These are phyloP conservation scores for Guyanaporus albipodus DNA, from an alignment of 768 basidiomycete species.

Conservation along the genomic window DNA sequence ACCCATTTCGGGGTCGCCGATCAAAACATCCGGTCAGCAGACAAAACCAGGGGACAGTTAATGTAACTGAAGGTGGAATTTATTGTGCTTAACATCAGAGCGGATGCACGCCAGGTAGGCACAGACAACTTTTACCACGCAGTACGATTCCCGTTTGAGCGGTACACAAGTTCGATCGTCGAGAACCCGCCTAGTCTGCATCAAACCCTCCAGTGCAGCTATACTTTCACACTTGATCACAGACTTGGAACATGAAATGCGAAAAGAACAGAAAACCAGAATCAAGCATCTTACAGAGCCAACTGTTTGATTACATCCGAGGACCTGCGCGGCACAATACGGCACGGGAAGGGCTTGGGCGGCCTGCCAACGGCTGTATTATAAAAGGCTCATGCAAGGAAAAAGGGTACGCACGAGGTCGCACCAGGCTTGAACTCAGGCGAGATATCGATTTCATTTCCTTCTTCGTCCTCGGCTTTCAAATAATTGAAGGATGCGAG, in stretches of 20 bases:
- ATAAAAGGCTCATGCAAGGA: not conserved
- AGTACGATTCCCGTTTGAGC: no score
- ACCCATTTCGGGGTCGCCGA: not conserved
- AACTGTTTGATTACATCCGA: constrained; percentile 8
- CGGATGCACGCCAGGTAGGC: no score
- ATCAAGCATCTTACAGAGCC: constrained; percentile 6
- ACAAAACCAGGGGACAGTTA: not conserved
- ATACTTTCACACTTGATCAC: no score
- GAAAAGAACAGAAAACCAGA: not conserved
- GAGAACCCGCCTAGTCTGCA: constrained; percentile 4
- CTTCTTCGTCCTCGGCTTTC: constrained; percentile 21
- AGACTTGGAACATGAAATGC: not conserved
- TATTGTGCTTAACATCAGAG: not conserved
- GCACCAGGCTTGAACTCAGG: constrained; percentile 19
- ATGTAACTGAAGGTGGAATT: not conserved
- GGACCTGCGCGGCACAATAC: constrained; percentile 17
- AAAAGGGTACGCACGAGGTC: constrained; percentile 17
- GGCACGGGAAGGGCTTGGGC: constrained; percentile 21
- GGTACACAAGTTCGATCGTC: no score
- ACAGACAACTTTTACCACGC: no score
- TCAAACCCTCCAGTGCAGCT: no score
- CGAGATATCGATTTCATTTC: constrained; percentile 21
- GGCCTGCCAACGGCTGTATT: constrained; percentile 12
- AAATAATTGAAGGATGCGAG: constrained; percentile 22
- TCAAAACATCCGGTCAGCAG: not conserved